Base-by-base conservation (phyloP, 169 alveolate species). In the Eimeria mitis region DNA sequence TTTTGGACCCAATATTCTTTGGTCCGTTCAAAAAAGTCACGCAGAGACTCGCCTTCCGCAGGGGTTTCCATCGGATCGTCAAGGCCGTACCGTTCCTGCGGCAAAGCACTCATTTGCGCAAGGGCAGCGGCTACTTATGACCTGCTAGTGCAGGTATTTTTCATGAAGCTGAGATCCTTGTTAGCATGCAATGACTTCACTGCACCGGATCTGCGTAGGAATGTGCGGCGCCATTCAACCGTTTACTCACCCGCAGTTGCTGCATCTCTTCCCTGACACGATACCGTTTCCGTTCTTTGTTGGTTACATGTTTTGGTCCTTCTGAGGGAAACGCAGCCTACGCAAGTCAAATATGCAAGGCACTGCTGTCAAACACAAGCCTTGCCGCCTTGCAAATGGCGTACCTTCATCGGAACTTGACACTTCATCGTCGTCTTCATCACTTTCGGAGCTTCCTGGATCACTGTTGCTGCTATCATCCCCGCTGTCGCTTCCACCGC, bases 21-120 rank as follows among this genome's bases (percentile, higher is more conserved):
- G 88, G 99, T 98, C 78, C 99, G 96, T 75, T 89, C 96, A 70
- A 98, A 98, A 73, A 98, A 98, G 59, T 94, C 95, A 70, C 98
- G 95, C 78, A 98, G 75, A 59, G 96, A 95, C 87, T 98, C 99
- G 70, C 95, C 95, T 42, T 89, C 44, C 21, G 83, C 89, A 28
- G 98, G 98, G 21, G 97, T 96, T 34, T 79, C 92, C 71, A 71
- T 56, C 34, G 65, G 76, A 76, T 97, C 97, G 91, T 97, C 96
- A 65, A 97, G 94, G 52, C 91, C 83, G 68, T 37, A 89, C 65
- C 63, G 52, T 89, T 89, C 96, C 97, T 87, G 94, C 87, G 84
- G 34, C 49, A 21, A 61, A 37, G 75, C 40, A 54, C 54, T 16
- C 44, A 1, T 2, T 13, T 8, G 21, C 21, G 42, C 44, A 6